Base-by-base conservation (phyloP, 2,329 filamentous ascomycete species). In the Fusarium gaditjirri region DNA sequence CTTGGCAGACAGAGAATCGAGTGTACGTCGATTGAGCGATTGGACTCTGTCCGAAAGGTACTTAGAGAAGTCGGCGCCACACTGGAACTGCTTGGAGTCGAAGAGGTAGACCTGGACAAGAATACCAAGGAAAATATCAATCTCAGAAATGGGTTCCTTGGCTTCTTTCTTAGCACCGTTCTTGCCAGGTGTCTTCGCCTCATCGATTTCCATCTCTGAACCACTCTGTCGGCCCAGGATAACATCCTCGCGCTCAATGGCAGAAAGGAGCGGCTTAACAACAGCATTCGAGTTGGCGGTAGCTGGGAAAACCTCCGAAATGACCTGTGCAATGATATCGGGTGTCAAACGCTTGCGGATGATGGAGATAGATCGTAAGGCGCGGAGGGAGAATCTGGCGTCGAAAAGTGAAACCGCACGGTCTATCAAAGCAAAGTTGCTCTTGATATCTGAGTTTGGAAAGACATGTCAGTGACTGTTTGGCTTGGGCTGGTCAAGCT, bases 341-440 rank as follows among this genome's bases (percentile, higher is more conserved):
- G 93, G 89, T 19, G 92, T 93, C 75, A 97, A 88, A 75, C 94
- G 91, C 87, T 98, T 98, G 81, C 96, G 94, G 81, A 98, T 91
- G 61, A 94, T 95, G 43, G 96, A 97, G 84, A 98, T 97, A 77
- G 95, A 97, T 78, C 96, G 93, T 72, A 99, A 89, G 70, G 96
- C 96, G 80, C 96, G 91, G 72, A 99, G 92, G 63, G 95, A 94
- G 84, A 98, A 99, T 86, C 96, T 92, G 66, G 95, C 91, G 84
- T 99, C 96, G 82, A 98, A 99, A 77, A 97, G 90, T 73, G 91
- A 88, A 73, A 99, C 95, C 74, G 95, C 96, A 78, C 94, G 93
- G 79, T 98, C 95, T 79, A 99, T 89, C 73, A 99, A 89, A 57
- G 90, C 90, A 80, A 98, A 98, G 84, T 97, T 98, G 87, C 90